Conservation (phyloP, 352 stramenopile species). For the Globisporangium mamillatum region DNA sequence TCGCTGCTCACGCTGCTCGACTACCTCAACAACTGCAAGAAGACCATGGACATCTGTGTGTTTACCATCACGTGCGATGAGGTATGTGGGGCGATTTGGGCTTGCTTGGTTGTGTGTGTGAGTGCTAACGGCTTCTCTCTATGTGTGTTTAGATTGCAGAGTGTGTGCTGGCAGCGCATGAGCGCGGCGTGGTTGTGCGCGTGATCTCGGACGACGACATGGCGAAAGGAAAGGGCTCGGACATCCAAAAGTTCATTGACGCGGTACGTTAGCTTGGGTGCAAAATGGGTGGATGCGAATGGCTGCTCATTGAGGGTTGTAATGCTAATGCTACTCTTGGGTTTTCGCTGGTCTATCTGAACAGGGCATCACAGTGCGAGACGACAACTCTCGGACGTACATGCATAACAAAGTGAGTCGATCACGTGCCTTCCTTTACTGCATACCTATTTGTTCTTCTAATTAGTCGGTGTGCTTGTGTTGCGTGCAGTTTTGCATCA, state of each 20-base stretch:
- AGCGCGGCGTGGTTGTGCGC: constrained; percentile 47
- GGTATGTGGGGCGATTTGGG: constrained; percentile 18
- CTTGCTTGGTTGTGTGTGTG: not conserved
- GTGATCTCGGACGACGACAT: constrained; percentile 69
- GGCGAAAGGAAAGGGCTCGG: constrained; percentile 51
- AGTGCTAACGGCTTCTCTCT: not conserved
- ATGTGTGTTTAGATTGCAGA: constrained; percentile 42
- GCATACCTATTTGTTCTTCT: not conserved
- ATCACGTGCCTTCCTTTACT: not conserved
- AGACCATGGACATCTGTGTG: constrained; percentile 65
- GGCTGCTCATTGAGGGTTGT: no score
- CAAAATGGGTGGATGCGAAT: no score
- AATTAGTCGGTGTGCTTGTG: not conserved
- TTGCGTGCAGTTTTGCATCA: constrained; percentile 53
- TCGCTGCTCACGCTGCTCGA: constrained; percentile 54
- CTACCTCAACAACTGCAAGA: constrained; percentile 39
- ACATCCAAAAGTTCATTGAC: constrained; percentile 76
- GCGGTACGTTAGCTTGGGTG: constrained; percentile 27
- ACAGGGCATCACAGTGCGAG: constrained; percentile 56
- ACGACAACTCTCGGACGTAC: constrained; percentile 56
- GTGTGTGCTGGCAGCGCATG: constrained; percentile 50
- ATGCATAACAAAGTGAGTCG: constrained; percentile 68
- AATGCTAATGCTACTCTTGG: not conserved
- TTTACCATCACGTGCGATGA: constrained; percentile 78
- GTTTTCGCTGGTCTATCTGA: constrained; percentile 5